phyloP scores from a whole-genome alignment of 192 early-diverging fungal genomes.

The Diversispora eburnea region DNA sequence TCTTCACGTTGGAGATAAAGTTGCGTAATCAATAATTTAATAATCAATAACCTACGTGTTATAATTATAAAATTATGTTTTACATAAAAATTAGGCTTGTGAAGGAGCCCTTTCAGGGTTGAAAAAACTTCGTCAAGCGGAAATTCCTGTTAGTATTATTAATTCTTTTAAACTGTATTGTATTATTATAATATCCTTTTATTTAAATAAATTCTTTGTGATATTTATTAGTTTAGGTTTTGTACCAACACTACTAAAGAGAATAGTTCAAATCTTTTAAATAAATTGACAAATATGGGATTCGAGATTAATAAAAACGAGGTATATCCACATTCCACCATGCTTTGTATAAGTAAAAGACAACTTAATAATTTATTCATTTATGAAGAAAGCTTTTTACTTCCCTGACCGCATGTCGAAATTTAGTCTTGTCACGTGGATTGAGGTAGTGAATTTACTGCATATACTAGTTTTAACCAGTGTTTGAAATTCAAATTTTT shows the following conservation, averaged over 20 bases:
- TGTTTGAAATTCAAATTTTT: no score
- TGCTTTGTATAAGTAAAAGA: neutral
- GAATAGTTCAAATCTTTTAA: slow-evolving; percentile 51
- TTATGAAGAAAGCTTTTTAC: slow-evolving; percentile 63
- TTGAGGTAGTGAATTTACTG: slow-evolving; percentile 37
- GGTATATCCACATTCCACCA: slow-evolving; percentile 31
- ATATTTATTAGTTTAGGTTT: neutral
- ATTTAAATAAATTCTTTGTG: neutral
- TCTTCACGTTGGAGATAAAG: slow-evolving; percentile 66
- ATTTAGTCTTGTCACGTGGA: slow-evolving; percentile 47
- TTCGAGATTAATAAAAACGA: slow-evolving; percentile 61
- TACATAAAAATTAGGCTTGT: slow-evolving; percentile 14
- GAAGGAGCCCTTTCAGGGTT: slow-evolving; percentile 64
- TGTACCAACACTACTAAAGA: slow-evolving; percentile 88
- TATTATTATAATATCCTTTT: neutral
- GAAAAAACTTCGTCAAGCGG: slow-evolving; percentile 51
- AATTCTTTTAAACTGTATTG: neutral
- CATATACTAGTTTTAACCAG: no score
- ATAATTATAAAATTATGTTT: neutral
- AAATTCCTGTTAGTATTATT: slow-evolving; percentile 42
- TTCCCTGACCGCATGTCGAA: slow-evolving; percentile 72
- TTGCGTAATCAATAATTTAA: slow-evolving; percentile 37
- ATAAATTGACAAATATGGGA: slow-evolving; percentile 60
- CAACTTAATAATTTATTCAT: neutral
- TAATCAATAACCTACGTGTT: neutral